Evolutionary conservation across 371 early-diverging fungal genomes (phyloP).

Genomic region (Rhizopus arrhizus): DNA sequence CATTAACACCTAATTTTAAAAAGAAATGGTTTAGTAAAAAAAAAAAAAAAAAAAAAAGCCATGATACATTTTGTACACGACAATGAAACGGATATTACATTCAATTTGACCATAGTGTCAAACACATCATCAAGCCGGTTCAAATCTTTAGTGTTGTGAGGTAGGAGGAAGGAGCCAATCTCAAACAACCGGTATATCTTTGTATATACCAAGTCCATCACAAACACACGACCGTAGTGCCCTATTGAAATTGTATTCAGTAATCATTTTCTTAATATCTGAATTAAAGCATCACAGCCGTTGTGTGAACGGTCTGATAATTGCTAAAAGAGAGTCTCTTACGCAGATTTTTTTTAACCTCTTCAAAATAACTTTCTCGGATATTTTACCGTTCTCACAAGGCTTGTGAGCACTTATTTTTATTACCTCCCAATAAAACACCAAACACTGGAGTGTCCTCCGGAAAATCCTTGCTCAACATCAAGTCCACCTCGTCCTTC

Average conservation of each 20-base stretch:
- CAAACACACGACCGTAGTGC: not conserved
- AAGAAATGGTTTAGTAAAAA: too few relatives aligned
- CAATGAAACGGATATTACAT: not conserved
- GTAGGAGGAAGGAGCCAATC: not conserved
- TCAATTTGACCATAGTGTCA: not conserved
- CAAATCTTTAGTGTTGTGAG: conserved; percentile 2
- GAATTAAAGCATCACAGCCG: too few relatives aligned
- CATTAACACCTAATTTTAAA: too few relatives aligned
- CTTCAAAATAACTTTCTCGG: too few relatives aligned
- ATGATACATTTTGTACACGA: too few relatives aligned
- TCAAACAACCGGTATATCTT: conserved; percentile 3
- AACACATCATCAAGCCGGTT: conserved; percentile 1
- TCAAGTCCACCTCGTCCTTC: conserved; percentile 7
- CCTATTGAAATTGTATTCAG: not conserved
- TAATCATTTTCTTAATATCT: too few relatives aligned
- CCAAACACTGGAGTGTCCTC: conserved; percentile 11
- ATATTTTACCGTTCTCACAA: too few relatives aligned
- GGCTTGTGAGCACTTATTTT: not conserved
- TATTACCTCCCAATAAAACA: conserved; percentile 13
- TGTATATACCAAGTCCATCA: conserved; percentile 1
- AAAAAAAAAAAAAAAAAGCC: too few relatives aligned
- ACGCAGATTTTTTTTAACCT: too few relatives aligned
- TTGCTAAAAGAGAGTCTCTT: too few relatives aligned
- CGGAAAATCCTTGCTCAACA: not conserved
- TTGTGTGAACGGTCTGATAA: too few relatives aligned